Conservation (phyloP, 768 basidiomycete species). For the Auriscalpium orientale region DNA sequence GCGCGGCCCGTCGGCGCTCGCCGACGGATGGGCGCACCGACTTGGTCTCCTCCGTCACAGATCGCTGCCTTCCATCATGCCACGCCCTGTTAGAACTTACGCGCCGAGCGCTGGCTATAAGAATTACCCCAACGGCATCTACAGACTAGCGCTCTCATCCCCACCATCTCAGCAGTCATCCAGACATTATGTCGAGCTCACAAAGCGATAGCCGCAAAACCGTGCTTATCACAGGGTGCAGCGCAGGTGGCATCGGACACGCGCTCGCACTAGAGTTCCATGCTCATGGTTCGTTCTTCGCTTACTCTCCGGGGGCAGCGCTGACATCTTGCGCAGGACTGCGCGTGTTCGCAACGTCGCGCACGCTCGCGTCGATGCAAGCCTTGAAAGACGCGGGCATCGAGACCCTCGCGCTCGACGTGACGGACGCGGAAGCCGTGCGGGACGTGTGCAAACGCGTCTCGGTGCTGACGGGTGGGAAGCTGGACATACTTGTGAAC, state of each 20-base stretch:
- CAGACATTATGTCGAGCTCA: no score
- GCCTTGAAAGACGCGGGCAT: constrained; percentile 14
- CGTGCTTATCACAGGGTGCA: constrained; percentile 7
- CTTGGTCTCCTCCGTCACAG: no score
- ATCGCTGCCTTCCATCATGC: no score
- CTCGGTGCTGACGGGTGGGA: constrained; percentile 17
- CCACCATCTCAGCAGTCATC: no score
- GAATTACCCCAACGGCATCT: no score
- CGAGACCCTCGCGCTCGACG: constrained; percentile 21
- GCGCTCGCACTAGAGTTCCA: constrained; percentile 19
- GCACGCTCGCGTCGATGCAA: constrained; percentile 16
- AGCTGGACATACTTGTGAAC: constrained; percentile 26
- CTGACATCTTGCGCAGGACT: constrained; percentile 7
- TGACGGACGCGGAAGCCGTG: constrained; percentile 15
- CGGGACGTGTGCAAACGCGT: constrained; percentile 7
- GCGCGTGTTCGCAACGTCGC: constrained; percentile 25
- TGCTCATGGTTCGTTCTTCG: background rate
- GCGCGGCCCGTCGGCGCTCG: no score
- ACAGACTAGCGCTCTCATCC: no score
- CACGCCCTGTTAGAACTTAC: no score
- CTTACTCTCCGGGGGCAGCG: no score
- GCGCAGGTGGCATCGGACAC: constrained; percentile 18
- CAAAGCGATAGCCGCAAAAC: background rate
- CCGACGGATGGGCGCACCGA: no score
- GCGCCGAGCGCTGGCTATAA: no score